These are phyloP conservation scores for Chrysopogon serrulatus DNA, from an alignment of 176 grass and related monocot genomes.

Conservation along the genomic window DNA sequence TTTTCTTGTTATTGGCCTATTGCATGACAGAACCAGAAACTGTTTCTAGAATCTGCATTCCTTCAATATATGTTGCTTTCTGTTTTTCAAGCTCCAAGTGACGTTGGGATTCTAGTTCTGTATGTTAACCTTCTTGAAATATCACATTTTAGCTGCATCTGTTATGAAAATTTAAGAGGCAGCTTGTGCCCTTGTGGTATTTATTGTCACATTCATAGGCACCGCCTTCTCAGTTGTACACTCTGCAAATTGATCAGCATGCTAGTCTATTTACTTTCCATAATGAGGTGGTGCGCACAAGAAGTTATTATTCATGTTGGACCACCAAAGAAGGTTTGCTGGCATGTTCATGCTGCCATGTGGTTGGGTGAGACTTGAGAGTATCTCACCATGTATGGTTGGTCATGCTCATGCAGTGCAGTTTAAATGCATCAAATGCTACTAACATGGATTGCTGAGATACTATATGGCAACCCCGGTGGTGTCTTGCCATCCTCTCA, in stretches of 20 bases:
- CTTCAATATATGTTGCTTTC: not conserved
- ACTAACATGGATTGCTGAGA: not conserved
- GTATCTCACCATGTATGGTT: not conserved
- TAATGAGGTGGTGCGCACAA: not conserved
- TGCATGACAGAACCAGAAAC: not conserved
- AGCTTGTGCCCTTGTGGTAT: not conserved
- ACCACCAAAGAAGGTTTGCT: constrained; percentile 19
- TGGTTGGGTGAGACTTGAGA: not conserved
- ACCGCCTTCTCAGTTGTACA: not conserved
- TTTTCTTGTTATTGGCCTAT: not conserved
- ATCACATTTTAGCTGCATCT: not conserved
- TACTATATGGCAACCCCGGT: constrained; percentile 16
- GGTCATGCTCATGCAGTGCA: not conserved
- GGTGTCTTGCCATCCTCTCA: not conserved
- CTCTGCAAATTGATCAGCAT: not conserved
- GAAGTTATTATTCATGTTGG: constrained; percentile 25
- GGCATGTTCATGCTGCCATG: constrained; percentile 16
- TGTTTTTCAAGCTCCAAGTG: not conserved
- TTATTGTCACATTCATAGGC: constrained; percentile 24
- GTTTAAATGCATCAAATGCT: constrained; percentile 9
- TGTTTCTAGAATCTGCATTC: not conserved
- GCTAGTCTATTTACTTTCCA: constrained; percentile 37
- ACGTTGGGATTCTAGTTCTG: not conserved
- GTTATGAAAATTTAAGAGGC: not conserved
- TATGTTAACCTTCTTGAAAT: not conserved